Evolutionary conservation across 2,329 filamentous ascomycete genomes (phyloP), one percentile per base, ranked within the genome.

Genomic region (Fusarium sp.): DNA sequence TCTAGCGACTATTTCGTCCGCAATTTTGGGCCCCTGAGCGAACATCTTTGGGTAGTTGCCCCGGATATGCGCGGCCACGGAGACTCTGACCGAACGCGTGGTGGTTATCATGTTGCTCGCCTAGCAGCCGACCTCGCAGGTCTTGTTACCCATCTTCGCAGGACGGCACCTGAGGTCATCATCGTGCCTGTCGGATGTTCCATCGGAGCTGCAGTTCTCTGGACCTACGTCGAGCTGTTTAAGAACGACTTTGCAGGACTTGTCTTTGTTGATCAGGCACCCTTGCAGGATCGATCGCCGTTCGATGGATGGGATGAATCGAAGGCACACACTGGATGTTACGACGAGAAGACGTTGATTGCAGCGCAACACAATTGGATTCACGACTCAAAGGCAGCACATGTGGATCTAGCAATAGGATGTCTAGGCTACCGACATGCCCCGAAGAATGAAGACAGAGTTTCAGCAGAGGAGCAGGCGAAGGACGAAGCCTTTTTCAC

Each of bases 61-160:
- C 72, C 72, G 19, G 72, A 74, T 46, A 74, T 74, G 72, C 71
- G 72, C 25, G 72, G 72, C 2, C 72, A 74, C 46, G 72, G 72
- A 23, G 59, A 60, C 40, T 74, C 72, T 52, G 64, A 65, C 27
- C 54, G 51, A 52, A 70, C 67, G 23, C 53, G 52, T 20, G 68
- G 72, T 56, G 72, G 72, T 30, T 74, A 74, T 32, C 72, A 74
- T 32, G 69, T 74, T 54, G 72, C 71, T 30, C 72, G 72, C 15
- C 25, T 74, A 25, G 72, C 72, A 23, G 62, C 65, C 33, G 72
- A 74, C 47, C 62, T 74, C 14, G 57, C 51, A 23, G 62, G 41
- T n/a, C 53, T 74, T 14, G 40, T 74, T 27, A 50, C 50, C 22
- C 65, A 72, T 46, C 50, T 74, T 35, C 61, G 58, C 44, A 68